These are phyloP conservation scores for Eruca vesicaria DNA, from an alignment of 441 rosid genomes.

Conservation along the genomic window DNA sequence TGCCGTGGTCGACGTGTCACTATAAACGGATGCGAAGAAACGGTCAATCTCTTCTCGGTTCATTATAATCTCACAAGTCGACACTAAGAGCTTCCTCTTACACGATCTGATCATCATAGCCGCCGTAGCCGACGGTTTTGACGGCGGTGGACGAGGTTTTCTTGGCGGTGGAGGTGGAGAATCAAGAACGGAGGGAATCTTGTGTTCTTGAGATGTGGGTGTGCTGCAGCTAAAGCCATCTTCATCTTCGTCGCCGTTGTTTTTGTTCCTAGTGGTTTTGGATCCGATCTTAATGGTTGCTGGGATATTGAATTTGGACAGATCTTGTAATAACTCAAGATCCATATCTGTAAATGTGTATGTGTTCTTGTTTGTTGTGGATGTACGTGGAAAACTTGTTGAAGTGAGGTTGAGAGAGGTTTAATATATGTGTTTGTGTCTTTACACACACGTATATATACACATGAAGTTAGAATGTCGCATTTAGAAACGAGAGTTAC, in stretches of 20 bases:
- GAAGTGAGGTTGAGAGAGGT: constrained; percentile 31
- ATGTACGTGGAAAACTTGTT: constrained; percentile 25
- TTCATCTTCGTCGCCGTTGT: not conserved
- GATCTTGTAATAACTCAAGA: constrained; percentile 45
- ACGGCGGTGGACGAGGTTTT: constrained; percentile 46
- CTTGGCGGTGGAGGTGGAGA: constrained; percentile 72
- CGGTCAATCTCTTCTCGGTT: constrained; percentile 58
- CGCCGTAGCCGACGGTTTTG: constrained; percentile 31
- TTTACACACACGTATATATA: constrained; percentile 12
- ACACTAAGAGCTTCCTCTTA: constrained; percentile 47
- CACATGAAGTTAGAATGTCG: not conserved
- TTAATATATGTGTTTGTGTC: constrained; percentile 31
- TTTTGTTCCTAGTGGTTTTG: not conserved
- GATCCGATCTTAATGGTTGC: constrained; percentile 35
- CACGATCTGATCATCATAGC: constrained; percentile 36
- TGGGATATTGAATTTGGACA: constrained; percentile 34
- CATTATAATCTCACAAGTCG: constrained; percentile 50
- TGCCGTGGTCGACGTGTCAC: constrained; percentile 17
- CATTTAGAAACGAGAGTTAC: constrained; percentile 7
- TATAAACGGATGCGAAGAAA: constrained; percentile 49
- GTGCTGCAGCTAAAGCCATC: constrained; percentile 45
- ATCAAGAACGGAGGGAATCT: constrained; percentile 50
- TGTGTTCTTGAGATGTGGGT: constrained; percentile 64
- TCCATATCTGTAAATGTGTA: not conserved
- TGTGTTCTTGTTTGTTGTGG: not conserved